A percentile compares a stretch with the other conserved stretches of the same genome.
phyloP scores from a whole-genome alignment of 1,139 yeast species.

The Schwanniomyces etchellsii region DNA sequence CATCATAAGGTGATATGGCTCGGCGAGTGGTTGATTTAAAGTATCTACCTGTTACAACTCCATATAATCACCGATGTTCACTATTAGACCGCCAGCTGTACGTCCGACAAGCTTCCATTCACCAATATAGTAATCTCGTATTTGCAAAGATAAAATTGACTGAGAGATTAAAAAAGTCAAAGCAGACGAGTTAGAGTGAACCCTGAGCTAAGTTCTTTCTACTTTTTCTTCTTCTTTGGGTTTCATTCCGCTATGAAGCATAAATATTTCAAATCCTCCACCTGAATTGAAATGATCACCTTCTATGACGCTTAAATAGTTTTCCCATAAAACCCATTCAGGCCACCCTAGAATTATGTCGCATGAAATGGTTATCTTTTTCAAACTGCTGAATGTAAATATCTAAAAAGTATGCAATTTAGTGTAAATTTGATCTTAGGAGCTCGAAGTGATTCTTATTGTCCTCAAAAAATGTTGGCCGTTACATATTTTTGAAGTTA shows the following conservation, averaged over 20 bases:
- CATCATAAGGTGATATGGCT: constrained; percentile 26
- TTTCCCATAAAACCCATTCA: constrained; percentile 26
- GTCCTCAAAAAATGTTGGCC: too few species aligned
- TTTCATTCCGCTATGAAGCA: constrained; percentile 26
- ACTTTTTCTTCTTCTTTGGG: constrained; percentile 17
- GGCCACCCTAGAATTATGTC: constrained; percentile 27
- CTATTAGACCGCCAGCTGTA: constrained; percentile 39
- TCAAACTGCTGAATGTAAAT: constrained; percentile 18
- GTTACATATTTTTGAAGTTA: constrained; percentile 20
- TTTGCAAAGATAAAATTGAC: constrained; percentile 44
- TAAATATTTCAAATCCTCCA: constrained; percentile 26
- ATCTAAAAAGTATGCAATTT: too few species aligned
- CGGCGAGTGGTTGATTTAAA: constrained; percentile 28
- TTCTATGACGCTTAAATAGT: constrained; percentile 20
- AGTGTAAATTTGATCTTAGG: too few species aligned
- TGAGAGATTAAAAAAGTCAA: constrained; percentile 45
- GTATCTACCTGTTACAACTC: constrained; percentile 27
- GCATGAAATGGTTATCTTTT: constrained; percentile 21
- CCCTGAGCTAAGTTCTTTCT: constrained; percentile 40
- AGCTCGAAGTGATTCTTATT: too few species aligned
- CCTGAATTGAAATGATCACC: constrained; percentile 20
- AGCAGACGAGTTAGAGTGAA: constrained; percentile 47
- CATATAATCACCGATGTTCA: constrained; percentile 33
- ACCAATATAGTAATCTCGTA: constrained; percentile 39
- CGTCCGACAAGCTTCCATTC: constrained; percentile 44